phyloP scores from a whole-genome alignment of 805 yeast species.

The Lipomyces mesembrius region DNA sequence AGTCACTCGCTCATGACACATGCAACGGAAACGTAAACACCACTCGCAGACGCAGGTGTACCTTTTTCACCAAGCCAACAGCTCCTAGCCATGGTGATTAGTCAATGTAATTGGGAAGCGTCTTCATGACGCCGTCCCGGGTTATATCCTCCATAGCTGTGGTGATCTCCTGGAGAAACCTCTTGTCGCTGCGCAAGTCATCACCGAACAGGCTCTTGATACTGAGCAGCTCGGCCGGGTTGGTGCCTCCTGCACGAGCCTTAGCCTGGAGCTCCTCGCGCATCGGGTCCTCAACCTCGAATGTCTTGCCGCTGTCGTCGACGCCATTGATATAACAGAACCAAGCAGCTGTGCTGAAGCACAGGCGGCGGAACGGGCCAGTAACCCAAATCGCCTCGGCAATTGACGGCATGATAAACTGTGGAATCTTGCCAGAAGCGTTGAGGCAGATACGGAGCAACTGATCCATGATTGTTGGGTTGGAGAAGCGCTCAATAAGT shows the following conservation, averaged over 20 bases:
- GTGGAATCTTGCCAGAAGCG: constrained; percentile 8
- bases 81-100: constrained; percentile 9
- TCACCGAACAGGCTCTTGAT: constrained; percentile 10
- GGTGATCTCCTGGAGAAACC: constrained; percentile 9
- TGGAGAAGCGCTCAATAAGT: constrained; percentile 8
- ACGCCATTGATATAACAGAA: constrained; percentile 9
- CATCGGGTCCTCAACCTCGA: constrained; percentile 9
- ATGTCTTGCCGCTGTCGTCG: constrained; percentile 11
- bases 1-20: constrained; percentile 7
- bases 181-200: constrained; percentile 10
- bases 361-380: constrained; percentile 13
- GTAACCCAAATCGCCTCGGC: constrained; percentile 11
- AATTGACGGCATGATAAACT: constrained; percentile 11
- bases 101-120: constrained; percentile 11
- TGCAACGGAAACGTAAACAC: constrained; percentile 4
- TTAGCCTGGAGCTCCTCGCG: constrained; percentile 12
- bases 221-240: constrained; percentile 12
- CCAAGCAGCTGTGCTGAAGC: constrained; percentile 11
- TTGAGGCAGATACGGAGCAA: constrained; percentile 9
- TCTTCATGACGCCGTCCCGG: constrained; percentile 10
- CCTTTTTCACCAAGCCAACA: constrained; percentile 11
- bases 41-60: constrained; percentile 8
- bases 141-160: constrained; percentile 10
- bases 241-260: constrained; percentile 12
- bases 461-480: constrained; percentile 11